Base-by-base conservation (phyloP, 1,284 basidiomycete species). In the Pseudozyma sp. region DNA sequence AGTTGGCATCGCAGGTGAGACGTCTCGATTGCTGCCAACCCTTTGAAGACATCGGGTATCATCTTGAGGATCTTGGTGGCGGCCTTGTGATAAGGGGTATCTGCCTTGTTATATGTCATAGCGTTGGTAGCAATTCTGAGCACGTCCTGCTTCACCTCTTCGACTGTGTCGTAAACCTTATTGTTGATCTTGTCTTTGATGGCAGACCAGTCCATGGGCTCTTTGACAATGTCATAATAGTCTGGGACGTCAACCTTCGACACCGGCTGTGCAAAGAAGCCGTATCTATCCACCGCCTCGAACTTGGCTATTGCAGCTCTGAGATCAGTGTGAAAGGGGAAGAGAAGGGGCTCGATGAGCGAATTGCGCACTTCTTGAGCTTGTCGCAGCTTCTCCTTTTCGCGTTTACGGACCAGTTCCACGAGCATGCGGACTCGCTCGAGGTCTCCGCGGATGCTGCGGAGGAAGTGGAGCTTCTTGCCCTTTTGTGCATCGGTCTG, bases 181-280 rank as follows among this genome's bases (percentile, higher is more conserved):
- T 88, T 87, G 56, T 94, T 91, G 35, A 99, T 66, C 35, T 73
- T 73, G 12, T 60, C 64, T 31, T 63, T 53, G 69, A 99, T 97
- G 44, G 87, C 88, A 18, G 88, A 87, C 93, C 95, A 98, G 75
- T 91, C 91, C 93, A 97, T 97, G 0, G 96, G 96, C 11, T 89
- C 87, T 80, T 92, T 89, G 84, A 99, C 89, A 53, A 97, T 87
- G 54, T 94, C 92, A 81, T 91, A 93, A 85, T 99, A 99, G 83
- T 98, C 95, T 0, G 95, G 95, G 0, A 94, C 94, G 43, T 93
- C 91, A 0, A 85, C 85, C 58, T 87, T 89, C 34, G 89, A 92
- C n/a, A 84, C 83, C 0, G 82, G 83, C 16, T 67, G 42, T 31
- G 71, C 48, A 42, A 84, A 84, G 62, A 80, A 77, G 19, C 67